These are phyloP conservation scores for Saccharomycopsis synnaedendra DNA, from an alignment of 805 yeast species.

Conservation along the genomic window DNA sequence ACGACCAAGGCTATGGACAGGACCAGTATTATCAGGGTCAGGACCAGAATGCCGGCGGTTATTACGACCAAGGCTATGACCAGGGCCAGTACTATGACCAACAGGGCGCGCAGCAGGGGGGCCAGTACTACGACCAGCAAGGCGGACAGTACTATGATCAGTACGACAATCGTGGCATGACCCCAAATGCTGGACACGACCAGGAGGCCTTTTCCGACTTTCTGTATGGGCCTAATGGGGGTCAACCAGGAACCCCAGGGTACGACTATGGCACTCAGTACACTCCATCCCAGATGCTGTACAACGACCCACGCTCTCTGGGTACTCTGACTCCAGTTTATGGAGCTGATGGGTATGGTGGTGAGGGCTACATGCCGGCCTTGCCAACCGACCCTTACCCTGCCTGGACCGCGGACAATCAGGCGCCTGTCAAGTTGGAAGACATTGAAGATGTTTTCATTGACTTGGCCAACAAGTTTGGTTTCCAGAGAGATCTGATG, in stretches of 20 bases:
- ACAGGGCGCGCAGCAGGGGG: slow-evolving; percentile 19
- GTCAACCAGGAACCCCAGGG: slow-evolving; percentile 51
- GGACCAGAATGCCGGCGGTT: slow-evolving; percentile 21
- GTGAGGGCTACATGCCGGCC: slow-evolving; percentile 45
- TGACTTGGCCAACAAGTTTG: slow-evolving; percentile 72
- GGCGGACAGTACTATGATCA: slow-evolving; percentile 30
- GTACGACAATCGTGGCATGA: slow-evolving; percentile 34
- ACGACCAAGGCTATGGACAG: slow-evolving; percentile 12
- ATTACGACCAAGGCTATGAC: slow-evolving; percentile 30
- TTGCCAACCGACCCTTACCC: slow-evolving; percentile 91
- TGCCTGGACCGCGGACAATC: slow-evolving; percentile 97
- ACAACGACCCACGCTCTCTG: slow-evolving; percentile 75
- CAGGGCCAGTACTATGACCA: slow-evolving; percentile 33
- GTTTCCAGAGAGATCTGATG: slow-evolving; percentile 89
- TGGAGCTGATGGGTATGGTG: slow-evolving; percentile 41
- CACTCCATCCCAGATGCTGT: slow-evolving; percentile 81
- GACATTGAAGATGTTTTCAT: slow-evolving; percentile 82
- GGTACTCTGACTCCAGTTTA: slow-evolving; percentile 94
- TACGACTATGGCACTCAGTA: slow-evolving; percentile 55
- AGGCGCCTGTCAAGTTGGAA: slow-evolving; percentile 74
- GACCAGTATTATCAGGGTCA: slow-evolving; percentile 15
- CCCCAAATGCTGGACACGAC: slow-evolving; percentile 32
- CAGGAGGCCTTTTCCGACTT: slow-evolving; percentile 61
- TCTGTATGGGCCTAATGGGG: slow-evolving; percentile 44
- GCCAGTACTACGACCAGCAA: slow-evolving; percentile 27